phyloP scores from a whole-genome alignment of 352 stramenopile species.

The Phytophthora melonis region DNA sequence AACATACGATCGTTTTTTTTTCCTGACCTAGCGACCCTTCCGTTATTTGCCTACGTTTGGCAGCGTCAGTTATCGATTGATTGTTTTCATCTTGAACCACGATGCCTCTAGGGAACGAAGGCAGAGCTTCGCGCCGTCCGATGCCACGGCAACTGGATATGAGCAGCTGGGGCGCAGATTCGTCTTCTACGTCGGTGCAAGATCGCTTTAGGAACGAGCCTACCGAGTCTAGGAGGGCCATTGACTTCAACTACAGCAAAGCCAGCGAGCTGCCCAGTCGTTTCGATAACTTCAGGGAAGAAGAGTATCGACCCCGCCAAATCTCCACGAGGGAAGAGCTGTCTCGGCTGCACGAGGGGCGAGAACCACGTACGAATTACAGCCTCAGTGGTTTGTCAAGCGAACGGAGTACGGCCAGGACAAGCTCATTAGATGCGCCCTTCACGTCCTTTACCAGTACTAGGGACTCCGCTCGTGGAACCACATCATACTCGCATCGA shows the following conservation, averaged over 20 bases:
- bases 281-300: slow-evolving; percentile 5
- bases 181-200: slow-evolving; percentile 9
- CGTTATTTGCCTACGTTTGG: background rate
- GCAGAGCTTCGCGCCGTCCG: background rate
- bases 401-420: background rate
- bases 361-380: slow-evolving; percentile 7
- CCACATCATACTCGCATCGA: background rate
- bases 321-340: slow-evolving; percentile 2
- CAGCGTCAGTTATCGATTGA: background rate
- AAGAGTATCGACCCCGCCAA: slow-evolving; percentile 5
- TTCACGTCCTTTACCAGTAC: slow-evolving; percentile 17
- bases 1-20: slow-evolving; percentile 29
- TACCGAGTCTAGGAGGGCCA: background rate
- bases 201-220: background rate
- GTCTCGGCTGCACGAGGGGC: background rate
- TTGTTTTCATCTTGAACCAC: background rate
- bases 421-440: slow-evolving; percentile 3
- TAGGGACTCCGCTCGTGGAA: background rate
- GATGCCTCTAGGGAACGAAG: background rate
- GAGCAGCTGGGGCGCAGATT: slow-evolving; percentile 28
- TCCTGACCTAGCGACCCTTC: slow-evolving; percentile 27
- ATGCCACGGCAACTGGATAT: slow-evolving; percentile 1
- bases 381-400: slow-evolving; percentile 9
- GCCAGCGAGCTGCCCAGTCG: slow-evolving; percentile 7
- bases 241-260: slow-evolving; percentile 16